These are phyloP conservation scores for Dryas integrifolia DNA, from an alignment of 331 rosid genomes.

Conservation along the genomic window DNA sequence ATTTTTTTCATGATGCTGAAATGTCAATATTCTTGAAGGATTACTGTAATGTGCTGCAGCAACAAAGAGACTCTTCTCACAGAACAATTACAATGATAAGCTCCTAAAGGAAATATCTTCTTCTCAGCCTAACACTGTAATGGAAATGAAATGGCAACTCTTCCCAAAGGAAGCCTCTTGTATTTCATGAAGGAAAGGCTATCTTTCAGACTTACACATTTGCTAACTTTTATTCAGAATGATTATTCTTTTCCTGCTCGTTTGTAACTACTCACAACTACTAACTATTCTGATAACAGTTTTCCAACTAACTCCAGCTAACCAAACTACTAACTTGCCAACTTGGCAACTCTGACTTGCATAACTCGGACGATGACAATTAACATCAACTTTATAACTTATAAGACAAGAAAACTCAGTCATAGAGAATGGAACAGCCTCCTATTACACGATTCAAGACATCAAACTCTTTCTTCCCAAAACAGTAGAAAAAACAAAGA, in stretches of 20 bases:
- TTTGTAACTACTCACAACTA: slow-evolving; percentile 6
- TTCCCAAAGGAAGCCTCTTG: neutral
- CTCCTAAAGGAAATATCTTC: neutral
- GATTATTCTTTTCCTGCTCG: neutral
- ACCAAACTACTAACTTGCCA: neutral
- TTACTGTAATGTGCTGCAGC: neutral
- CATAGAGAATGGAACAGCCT: slow-evolving; percentile 16
- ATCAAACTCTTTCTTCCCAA: neutral
- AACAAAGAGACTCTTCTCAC: neutral
- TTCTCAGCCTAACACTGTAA: neutral
- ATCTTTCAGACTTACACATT: neutral
- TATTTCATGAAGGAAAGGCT: neutral
- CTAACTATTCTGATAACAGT: neutral
- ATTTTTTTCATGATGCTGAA: neutral
- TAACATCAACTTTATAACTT: no score
- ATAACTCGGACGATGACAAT: slow-evolving; percentile 3
- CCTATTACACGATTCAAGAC: slow-evolving; percentile 1
- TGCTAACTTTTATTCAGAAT: neutral
- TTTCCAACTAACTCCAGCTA: slow-evolving; percentile 1
- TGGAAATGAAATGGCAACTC: neutral
- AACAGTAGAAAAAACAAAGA: neutral
- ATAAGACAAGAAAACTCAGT: slow-evolving; percentile 18
- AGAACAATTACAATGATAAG: neutral
- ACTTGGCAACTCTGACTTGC: neutral
- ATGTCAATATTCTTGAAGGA: neutral